Evolutionary conservation across 805 yeast species (phyloP).

Genomic region (Candida hispaniensis): DNA sequence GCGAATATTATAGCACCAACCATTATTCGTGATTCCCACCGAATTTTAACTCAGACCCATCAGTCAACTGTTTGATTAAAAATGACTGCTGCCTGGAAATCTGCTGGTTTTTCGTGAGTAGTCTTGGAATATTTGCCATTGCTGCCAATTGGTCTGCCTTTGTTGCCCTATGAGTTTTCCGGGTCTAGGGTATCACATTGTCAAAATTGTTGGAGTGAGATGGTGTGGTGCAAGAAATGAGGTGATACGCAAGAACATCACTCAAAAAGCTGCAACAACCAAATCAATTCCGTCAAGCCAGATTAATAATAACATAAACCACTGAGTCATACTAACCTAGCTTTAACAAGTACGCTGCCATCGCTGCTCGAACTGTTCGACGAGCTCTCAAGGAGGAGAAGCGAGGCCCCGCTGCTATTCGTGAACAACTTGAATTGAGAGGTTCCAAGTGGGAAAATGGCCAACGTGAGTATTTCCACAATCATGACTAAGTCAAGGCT

Average conservation of each 20-base stretch:
- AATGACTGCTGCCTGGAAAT: constrained; percentile 32
- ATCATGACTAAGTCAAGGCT: no score
- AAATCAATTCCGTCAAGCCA: no score
- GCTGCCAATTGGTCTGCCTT: constrained; percentile 5
- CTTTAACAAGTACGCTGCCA: constrained; percentile 79
- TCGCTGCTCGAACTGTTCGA: constrained; percentile 85
- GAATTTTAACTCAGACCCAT: background rate
- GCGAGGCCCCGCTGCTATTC: constrained; percentile 56
- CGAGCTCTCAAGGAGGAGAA: constrained; percentile 77
- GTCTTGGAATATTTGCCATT: background rate
- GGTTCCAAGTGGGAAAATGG: constrained; percentile 67
- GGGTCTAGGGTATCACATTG: no score
- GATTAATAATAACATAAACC: background rate
- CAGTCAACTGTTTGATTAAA: constrained; percentile 1
- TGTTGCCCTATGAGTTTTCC: background rate
- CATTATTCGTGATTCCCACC: constrained; percentile 8
- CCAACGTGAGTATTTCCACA: constrained; percentile 25
- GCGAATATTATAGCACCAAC: constrained; percentile 15
- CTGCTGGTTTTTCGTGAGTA: constrained; percentile 30
- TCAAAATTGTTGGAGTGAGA: no score
- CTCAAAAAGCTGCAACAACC: no score
- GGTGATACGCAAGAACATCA: no score
- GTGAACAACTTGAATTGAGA: constrained; percentile 65
- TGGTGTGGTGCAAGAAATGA: no score
- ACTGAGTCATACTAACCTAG: constrained; percentile 27